Conservation (phyloP, 2,329 filamentous ascomycete species). For the Aspergillus quadrilineatus region DNA sequence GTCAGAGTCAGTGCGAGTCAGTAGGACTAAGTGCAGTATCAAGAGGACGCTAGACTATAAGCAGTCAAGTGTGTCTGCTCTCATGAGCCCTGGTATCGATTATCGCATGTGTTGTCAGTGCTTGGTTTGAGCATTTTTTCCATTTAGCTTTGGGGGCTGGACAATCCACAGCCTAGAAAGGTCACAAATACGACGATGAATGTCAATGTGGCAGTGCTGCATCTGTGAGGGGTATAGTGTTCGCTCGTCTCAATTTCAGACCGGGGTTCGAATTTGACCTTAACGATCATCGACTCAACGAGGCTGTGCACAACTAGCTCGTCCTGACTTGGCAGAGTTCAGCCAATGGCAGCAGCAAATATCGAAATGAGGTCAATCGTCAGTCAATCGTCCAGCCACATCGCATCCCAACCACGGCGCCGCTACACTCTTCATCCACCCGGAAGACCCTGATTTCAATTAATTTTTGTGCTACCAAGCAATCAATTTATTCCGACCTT, state of each 20-base stretch:
- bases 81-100: neutral
- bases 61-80: neutral
- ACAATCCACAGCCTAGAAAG: neutral
- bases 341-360: neutral
- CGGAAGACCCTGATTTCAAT: conserved; percentile 4
- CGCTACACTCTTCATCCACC: neutral
- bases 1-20: too few relatives aligned
- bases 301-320: conserved; percentile 7
- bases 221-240: neutral
- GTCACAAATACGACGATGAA: neutral
- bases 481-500: neutral
- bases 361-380: neutral
- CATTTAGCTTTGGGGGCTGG: neutral
- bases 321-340: neutral
- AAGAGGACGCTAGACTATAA: neutral
- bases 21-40: neutral
- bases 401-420: conserved; percentile 2
- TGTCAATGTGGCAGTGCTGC: neutral
- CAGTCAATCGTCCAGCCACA: conserved; percentile 4
- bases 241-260: neutral
- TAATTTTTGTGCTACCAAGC: conserved; percentile 2
- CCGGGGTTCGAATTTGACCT: neutral
- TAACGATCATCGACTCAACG: neutral
- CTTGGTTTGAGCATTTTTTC: neutral
- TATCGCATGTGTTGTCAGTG: neutral